A percentile compares a stretch with the other conserved stretches of the same genome.
These are phyloP conservation scores for Hyaloperonospora arabidopsidis DNA, from an alignment of 352 stramenopile genomes.

Conservation along the genomic window DNA sequence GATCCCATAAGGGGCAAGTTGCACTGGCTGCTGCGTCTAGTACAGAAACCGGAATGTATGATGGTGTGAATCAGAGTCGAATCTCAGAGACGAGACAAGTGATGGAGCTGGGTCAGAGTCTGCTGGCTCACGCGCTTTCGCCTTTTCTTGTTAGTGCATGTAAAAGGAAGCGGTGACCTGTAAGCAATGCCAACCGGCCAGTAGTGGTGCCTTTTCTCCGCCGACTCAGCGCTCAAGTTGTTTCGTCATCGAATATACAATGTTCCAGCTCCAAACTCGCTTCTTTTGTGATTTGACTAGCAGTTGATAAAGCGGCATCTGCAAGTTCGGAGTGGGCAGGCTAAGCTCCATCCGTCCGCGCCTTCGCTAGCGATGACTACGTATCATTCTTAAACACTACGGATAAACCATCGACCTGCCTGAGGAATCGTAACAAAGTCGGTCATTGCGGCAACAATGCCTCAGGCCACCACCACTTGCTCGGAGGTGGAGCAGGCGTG, in stretches of 20 bases:
- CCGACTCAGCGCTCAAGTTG: constrained; percentile 8
- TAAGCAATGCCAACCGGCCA: constrained; percentile 16
- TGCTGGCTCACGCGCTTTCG: too few species aligned
- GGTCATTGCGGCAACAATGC: constrained; percentile 19
- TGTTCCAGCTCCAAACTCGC: constrained; percentile 5
- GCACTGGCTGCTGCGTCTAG: too few species aligned
- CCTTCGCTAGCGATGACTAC: too few species aligned
- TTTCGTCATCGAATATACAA: too few species aligned
- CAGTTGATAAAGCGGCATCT: neutral
- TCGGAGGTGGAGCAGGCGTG: constrained; percentile 20
- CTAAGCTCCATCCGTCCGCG: constrained; percentile 5
- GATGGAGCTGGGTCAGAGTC: too few species aligned
- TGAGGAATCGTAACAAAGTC: neutral
- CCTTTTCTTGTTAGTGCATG: too few species aligned
- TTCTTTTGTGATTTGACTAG: constrained; percentile 19
- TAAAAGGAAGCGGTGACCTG: neutral
- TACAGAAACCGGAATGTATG: too few species aligned
- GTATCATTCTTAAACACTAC: too few species aligned
- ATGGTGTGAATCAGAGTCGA: too few species aligned
- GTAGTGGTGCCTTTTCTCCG: constrained; percentile 10
- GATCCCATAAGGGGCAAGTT: too few species aligned
- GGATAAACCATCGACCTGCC: too few species aligned
- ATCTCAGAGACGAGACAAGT: too few species aligned
- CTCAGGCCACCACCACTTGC: constrained; percentile 1
- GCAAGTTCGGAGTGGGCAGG: constrained; percentile 3